Evolutionary conservation across 225 moss, liverwort and hornwort genomes (phyloP), one percentile per base, ranked within the genome.

Genomic region (Physcomitrium patens): DNA sequence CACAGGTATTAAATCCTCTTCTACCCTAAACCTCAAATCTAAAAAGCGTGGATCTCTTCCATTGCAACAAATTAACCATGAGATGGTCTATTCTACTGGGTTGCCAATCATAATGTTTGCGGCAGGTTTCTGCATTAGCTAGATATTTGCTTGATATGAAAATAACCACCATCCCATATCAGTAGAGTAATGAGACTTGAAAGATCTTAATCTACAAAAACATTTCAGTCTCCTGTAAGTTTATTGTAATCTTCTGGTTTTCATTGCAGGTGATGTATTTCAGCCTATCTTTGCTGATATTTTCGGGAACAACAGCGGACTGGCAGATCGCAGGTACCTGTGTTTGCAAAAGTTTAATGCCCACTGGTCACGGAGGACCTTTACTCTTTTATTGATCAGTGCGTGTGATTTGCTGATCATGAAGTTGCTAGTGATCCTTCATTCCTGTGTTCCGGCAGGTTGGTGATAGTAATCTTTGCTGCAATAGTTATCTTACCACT

Each of bases 261-360:
- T 78, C 46, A 61, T 57, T 80, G 69, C 84, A 94, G 96, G 96
- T 69, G 96, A 96, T 79, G 96, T 96, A 9, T 94, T 96, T 78
- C 72, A 87, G 72, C 89, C 90, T 76, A 15, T 86, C 61, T 94
- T 93, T 80, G 85, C 77, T 58, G 87, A 61, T 69, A 69, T 49
- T 69, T 86, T 94, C 55, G 96, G 93, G 67, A 54, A 79, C 67
- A 67, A 70, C 76, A 80, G 89, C 58, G 31, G 68, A 46, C 60
- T 94, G 28, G 75, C 92, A 59, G 87, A 83, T 81, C 94, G 92
- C 82, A 94, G 94, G 94, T 88, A 85, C 67, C 9, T 41, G 45
- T 52, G 31, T 56, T 27, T 61, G 45, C 52, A 28, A 17, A 48
- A 51, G 43, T 67, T 73, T 60, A 72, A 23, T 45, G 51, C 57